Evolutionary conservation across 768 basidiomycete genomes (phyloP).

Genomic region (Solioccasus polychromus): DNA sequence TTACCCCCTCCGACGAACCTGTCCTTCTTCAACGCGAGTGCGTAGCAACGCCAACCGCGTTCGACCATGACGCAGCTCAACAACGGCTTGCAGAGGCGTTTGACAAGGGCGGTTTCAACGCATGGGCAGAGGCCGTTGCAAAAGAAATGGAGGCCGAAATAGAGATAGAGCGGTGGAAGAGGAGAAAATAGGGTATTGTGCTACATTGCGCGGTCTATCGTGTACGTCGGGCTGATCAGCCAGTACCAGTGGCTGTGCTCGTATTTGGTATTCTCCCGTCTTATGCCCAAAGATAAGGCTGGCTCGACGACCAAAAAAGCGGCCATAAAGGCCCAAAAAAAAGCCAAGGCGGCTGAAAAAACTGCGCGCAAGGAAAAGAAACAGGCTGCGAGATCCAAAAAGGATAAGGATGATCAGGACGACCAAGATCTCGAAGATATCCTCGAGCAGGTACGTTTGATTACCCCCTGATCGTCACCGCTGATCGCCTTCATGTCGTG

Average conservation of each 20-base stretch:
- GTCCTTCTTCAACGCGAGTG: neutral
- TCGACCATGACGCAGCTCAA: constrained; percentile 43
- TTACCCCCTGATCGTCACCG: neutral
- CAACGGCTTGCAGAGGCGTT: constrained; percentile 53
- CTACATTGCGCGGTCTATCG: constrained; percentile 2
- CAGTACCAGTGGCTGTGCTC: neutral
- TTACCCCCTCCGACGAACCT: constrained; percentile 1
- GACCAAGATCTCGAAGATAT: constrained; percentile 82
- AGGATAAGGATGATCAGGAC: constrained; percentile 56
- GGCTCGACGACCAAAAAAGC: constrained; percentile 35
- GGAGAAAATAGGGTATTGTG: too few species aligned
- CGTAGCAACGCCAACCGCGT: neutral
- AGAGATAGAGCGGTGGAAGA: constrained; percentile 42
- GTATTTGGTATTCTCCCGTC: neutral
- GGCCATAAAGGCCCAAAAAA: constrained; percentile 59
- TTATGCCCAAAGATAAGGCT: constrained; percentile 22
- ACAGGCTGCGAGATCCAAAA: constrained; percentile 44
- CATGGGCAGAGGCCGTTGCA: constrained; percentile 52
- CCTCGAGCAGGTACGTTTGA: constrained; percentile 61
- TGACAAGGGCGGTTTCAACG: constrained; percentile 53
- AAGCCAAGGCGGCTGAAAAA: constrained; percentile 65
- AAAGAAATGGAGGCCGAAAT: constrained; percentile 60
- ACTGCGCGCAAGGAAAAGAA: constrained; percentile 66
- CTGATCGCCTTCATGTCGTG: constrained; percentile 1
- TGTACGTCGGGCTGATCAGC: neutral